A percentile compares a stretch with the other conserved stretches of the same genome.
Conservation (phyloP, 129 eudicot species). For the Erigeron canadensis region DNA sequence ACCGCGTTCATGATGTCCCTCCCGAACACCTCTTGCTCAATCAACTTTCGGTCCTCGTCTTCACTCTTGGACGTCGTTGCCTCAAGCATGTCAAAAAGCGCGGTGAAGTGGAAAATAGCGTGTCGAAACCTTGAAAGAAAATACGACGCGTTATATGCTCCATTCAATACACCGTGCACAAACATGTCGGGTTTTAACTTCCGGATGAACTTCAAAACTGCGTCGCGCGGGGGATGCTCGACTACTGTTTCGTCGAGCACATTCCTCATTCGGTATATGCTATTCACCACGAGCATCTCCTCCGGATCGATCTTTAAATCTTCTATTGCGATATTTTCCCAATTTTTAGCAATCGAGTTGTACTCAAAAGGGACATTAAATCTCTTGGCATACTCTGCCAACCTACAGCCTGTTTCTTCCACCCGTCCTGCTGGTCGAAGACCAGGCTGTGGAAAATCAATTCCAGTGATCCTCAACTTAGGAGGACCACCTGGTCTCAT, state of each 20-base stretch:
- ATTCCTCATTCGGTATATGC: constrained; percentile 38
- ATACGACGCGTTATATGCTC: constrained; percentile 37
- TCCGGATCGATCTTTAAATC: constrained; percentile 42
- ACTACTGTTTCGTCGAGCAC: constrained; percentile 51
- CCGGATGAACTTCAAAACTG: constrained; percentile 39
- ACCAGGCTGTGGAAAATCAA: constrained; percentile 54
- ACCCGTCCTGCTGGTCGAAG: constrained; percentile 50
- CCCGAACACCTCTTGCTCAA: constrained; percentile 47
- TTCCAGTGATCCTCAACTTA: constrained; percentile 48
- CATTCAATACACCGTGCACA: constrained; percentile 45
- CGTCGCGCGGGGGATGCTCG: constrained; percentile 39
- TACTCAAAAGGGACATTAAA: constrained; percentile 50
- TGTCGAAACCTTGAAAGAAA: constrained; percentile 45
- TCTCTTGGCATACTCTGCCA: constrained; percentile 42
- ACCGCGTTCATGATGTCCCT: constrained; percentile 56
- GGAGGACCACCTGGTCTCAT: constrained; percentile 51
- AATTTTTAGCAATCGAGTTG: constrained; percentile 43
- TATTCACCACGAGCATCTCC: constrained; percentile 48
- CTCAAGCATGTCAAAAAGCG: constrained; percentile 50
- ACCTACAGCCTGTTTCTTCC: constrained; percentile 48
- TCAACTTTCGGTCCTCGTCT: constrained; percentile 33
- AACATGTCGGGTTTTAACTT: constrained; percentile 40
- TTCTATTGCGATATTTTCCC: constrained; percentile 46
- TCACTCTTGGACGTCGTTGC: constrained; percentile 18
- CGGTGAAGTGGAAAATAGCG: constrained; percentile 45